Evolutionary conservation across 768 basidiomycete genomes (phyloP).

Genomic region (Xerocomellus chrysenteron): DNA sequence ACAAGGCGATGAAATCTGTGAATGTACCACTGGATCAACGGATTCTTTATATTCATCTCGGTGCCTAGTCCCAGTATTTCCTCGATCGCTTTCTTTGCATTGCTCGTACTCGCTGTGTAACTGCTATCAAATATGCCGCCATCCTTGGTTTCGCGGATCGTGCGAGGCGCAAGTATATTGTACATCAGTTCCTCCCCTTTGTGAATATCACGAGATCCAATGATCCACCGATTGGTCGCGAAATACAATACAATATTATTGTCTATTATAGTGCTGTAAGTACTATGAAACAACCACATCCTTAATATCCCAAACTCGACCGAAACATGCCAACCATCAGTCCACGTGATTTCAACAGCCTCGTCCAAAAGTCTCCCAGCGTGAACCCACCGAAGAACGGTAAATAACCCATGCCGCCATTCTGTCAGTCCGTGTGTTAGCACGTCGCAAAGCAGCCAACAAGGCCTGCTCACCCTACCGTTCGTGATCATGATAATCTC

Average conservation of each 20-base stretch:
- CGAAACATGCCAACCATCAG: conserved; percentile 29
- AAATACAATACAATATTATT: not conserved
- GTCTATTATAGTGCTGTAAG: not conserved
- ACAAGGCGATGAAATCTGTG: too few relatives aligned
- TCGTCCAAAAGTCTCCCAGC: conserved; percentile 44
- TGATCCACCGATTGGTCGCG: too few relatives aligned
- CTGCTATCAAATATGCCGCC: too few relatives aligned
- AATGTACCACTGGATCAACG: too few relatives aligned
- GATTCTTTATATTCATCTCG: too few relatives aligned
- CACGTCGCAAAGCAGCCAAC: not conserved
- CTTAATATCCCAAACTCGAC: conserved; percentile 29
- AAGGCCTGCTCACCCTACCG: conserved; percentile 45
- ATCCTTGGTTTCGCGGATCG: too few relatives aligned
- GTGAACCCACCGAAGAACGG: conserved; percentile 44
- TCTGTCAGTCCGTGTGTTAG: conserved; percentile 27
- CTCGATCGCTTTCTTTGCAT: too few relatives aligned
- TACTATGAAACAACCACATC: conserved; percentile 15
- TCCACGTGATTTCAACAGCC: conserved; percentile 39
- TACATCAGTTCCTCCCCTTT: too few relatives aligned
- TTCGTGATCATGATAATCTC: conserved; percentile 57
- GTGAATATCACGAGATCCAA: not conserved
- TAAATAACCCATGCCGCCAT: conserved; percentile 40
- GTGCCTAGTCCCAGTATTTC: too few relatives aligned
- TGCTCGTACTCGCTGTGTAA: too few relatives aligned
- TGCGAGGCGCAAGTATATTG: too few relatives aligned